phyloP scores from a whole-genome alignment of 2,329 filamentous ascomycete genomes.

The Mycosphaerella sp. region DNA sequence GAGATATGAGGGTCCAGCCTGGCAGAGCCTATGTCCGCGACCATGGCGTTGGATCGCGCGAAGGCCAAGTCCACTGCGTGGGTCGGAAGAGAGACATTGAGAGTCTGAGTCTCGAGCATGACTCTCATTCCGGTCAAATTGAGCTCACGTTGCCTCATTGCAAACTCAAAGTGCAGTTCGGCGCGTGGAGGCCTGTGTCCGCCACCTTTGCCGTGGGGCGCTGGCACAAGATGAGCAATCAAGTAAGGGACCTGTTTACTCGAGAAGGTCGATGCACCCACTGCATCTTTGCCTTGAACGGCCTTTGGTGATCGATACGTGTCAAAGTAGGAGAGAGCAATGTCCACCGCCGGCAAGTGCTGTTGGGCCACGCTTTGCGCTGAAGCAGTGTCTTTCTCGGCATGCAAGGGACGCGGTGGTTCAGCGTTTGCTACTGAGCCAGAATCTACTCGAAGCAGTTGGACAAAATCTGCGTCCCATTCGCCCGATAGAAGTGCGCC shows the following conservation, averaged over 20 bases:
- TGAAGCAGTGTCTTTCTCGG: not conserved
- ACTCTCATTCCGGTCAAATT: constrained; percentile 14
- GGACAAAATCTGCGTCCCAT: not conserved
- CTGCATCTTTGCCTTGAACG: not conserved
- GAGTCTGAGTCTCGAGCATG: constrained; percentile 14
- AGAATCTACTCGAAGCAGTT: not conserved
- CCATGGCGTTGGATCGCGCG: constrained; percentile 8
- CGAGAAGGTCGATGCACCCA: not conserved
- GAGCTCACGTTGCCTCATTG: constrained; percentile 2
- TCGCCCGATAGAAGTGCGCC: not conserved
- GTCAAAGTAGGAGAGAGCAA: constrained; percentile 3
- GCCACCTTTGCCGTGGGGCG: not conserved
- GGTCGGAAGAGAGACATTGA: constrained; percentile 20
- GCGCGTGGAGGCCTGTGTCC: constrained; percentile 10
- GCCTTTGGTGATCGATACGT: not conserved
- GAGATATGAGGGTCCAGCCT: constrained; percentile 16
- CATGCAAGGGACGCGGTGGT: not conserved
- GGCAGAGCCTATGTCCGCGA: constrained; percentile 4
- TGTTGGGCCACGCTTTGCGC: not conserved
- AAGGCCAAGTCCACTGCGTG: constrained; percentile 24
- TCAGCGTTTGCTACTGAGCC: not conserved
- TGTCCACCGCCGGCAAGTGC: not conserved
- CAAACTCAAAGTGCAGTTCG: constrained; percentile 17
- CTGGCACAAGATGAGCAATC: constrained; percentile 4
- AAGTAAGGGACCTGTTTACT: not conserved